Conservation (phyloP, 83 land plant genomes). For the Picea abies region DNA sequence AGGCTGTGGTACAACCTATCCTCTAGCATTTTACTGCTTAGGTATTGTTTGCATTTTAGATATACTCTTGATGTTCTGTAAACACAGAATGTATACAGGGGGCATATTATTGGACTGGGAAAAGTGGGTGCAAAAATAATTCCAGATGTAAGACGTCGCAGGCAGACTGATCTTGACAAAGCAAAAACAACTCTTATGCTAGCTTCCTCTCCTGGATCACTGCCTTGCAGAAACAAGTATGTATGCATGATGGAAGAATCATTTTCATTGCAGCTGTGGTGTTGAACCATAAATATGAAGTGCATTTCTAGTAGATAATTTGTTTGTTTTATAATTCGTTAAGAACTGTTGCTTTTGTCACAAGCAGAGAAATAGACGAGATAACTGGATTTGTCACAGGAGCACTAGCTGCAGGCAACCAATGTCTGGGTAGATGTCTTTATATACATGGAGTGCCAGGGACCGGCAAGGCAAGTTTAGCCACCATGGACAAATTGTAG, state of each 20-base stretch:
- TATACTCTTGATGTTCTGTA: neutral
- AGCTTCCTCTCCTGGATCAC: constrained; percentile 81
- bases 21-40: neutral
- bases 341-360: constrained; percentile 3
- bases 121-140: constrained; percentile 72
- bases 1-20: constrained; percentile 17
- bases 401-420: constrained; percentile 73
- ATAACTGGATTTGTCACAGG: constrained; percentile 82
- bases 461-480: constrained; percentile 84
- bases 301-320: neutral
- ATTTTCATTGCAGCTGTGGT: neutral
- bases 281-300: neutral
- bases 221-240: constrained; percentile 91
- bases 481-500: neutral
- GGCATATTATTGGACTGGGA: constrained; percentile 63
- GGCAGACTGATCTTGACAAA: constrained; percentile 77
- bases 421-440: constrained; percentile 92
- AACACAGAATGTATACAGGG: constrained; percentile 65
- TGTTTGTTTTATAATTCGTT: neutral
- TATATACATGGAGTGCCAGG: constrained; percentile 99
- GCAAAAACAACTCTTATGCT: constrained; percentile 77
- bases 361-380: constrained; percentile 85
- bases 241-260: constrained; percentile 12
- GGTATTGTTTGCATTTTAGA: neutral
- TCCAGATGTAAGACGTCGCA: constrained; percentile 66